A percentile compares a stretch with the other conserved stretches of the same genome.
Conservation (phyloP, 1,139 yeast genomes). For the Nakaseomyces bracarensis region DNA sequence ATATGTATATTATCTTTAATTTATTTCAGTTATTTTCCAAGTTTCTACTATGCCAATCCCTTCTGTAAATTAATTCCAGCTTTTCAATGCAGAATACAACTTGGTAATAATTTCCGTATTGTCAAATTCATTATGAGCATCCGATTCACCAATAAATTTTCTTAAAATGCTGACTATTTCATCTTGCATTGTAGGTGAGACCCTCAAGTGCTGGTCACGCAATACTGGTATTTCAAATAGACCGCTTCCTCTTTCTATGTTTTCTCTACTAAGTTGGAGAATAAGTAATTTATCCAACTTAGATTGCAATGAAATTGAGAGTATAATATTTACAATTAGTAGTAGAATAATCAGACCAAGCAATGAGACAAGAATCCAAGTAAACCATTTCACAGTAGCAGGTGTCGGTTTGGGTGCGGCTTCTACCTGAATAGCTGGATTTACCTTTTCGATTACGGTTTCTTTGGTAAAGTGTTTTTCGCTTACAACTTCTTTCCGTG, state of each 20-base stretch:
- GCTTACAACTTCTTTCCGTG: not conserved
- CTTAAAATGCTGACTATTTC: not conserved
- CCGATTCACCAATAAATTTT: not conserved
- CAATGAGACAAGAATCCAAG: slow-evolving; percentile 1
- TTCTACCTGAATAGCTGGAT: not conserved
- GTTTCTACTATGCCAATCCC: not conserved
- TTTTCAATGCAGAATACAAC: not conserved
- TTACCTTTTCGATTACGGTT: not conserved
- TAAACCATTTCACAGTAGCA: slow-evolving; percentile 5
- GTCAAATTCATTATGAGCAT: not conserved
- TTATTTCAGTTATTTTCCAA: not conserved
- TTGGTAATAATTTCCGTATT: not conserved
- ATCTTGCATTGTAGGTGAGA: not conserved
- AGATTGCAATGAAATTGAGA: slow-evolving; percentile 1
- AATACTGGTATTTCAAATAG: not conserved
- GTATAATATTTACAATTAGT: not conserved
- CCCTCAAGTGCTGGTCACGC: not conserved
- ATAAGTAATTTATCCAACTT: slow-evolving; percentile 2
- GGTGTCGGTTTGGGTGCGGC: not conserved
- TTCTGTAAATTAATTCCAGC: not conserved
- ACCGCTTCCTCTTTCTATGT: not conserved
- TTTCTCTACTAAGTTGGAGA: not conserved
- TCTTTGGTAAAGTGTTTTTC: slow-evolving; percentile 1
- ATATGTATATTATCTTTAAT: not conserved
- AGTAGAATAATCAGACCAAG: not conserved